Evolutionary conservation across 495 filamentous ascomycete genomes (phyloP), one percentile per base, ranked within the genome.

Genomic region (Aspergillus bridgeri): DNA sequence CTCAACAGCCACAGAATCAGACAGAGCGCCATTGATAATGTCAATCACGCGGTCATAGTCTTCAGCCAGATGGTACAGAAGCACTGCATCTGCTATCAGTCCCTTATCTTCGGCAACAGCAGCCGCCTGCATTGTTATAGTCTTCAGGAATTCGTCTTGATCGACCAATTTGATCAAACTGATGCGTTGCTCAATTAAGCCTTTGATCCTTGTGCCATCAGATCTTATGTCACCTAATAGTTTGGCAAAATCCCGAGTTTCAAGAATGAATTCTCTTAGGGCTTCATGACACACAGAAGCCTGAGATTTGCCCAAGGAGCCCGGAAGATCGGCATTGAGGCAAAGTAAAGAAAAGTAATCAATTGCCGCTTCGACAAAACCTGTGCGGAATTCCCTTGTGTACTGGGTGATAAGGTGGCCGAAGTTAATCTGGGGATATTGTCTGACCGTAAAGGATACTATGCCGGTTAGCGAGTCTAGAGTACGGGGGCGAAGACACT

Each of bases 311-410:
- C 92, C 93, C 3, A 83, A 71, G 29, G 86, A 78, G 24, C 88
- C 84, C 19, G 82, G 81, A 27, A 96, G 79, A 71, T 96, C 95
- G 33, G 87, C 83, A 65, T 98, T 97, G 50, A 99, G 85, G 69
- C 91, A 97, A 55, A 98, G 92, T 49, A 98, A 79, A 20, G 85
- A 83, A 50, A 99, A 87, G 65, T 99, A 99, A 70, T 99, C 95
- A 48, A 93, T 87, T 13, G 94, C 93, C 46, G 90, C 87, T 54
- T 86, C 88, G 6, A 90, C 87, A 65, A 91, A 86, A 33, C 90
- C 90, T 11, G 90, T 88, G 38, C 95, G 88, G 83, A 98, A 98
- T 72, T 96, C 91, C 29, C 87, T 83, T 7, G 95, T 99, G 75
- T 99, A 99, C 66, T 92, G 90, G 24, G 92, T 95, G 48, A 98